Evolutionary conservation across 2,329 filamentous ascomycete genomes (phyloP), one percentile per base, ranked within the genome.

Genomic region (Coleophoma cylindrospora): DNA sequence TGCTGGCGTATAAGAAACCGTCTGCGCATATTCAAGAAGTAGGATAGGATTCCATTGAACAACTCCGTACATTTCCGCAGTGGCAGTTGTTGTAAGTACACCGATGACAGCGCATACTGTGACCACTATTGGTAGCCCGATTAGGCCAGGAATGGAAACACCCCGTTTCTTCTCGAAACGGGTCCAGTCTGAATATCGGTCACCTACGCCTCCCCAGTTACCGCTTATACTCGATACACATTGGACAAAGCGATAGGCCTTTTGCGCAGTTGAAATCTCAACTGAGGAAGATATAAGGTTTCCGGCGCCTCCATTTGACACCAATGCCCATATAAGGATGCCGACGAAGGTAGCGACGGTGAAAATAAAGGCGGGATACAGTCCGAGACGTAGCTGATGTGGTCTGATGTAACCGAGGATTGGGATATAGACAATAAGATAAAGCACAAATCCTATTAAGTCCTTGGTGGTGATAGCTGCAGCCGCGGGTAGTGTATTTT

Each of bases 51-150:
- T 72, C 73, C 73, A 75, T 40, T 73, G 59, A n/a, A 40, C 41
- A 45, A 70, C 59, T 48, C 77, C 79, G 49, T 75, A 77, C 48
- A 76, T 72, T 8, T 73, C 69, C 43, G 72, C 68, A 33, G 71
- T 72, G 14, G 78, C 77, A 0, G 76, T 78, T 0, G 79, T 76
- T 13, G 76, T 74, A 27, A 80, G 60, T 43, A 66, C 64, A 8
- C 70, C 70, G 8, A 69, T 57, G 2, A 68, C 63, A 37, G 67
- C 62, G 36, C 72, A 51, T 33, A 64, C 62, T 6, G 66, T 67
- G 37, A 69, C 66, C 17, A 70, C 56, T 14, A 69, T 56, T 46
- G 69, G 60, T 27, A 61, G 61, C 51, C 68, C 68, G 34, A 58
- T 57, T 38, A 72, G 70, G 2, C 69, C 71, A 12, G 68, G 65